Evolutionary conservation across 2,329 filamentous ascomycete species (phyloP).

Genomic region (Immersiporthe knoxdaviesiana): DNA sequence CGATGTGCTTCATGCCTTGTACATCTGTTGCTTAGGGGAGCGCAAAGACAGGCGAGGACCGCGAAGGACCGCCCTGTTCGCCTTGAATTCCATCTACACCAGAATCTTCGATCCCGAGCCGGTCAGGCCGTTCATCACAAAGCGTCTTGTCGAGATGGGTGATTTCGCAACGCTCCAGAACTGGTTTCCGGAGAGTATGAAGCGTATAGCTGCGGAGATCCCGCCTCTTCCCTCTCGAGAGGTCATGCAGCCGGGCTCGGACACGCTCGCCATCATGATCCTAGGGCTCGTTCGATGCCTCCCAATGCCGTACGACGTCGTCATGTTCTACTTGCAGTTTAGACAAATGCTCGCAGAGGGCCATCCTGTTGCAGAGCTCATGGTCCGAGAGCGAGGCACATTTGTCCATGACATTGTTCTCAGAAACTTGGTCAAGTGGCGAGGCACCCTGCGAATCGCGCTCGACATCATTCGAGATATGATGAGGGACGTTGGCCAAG

Average conservation of each 20-base stretch:
- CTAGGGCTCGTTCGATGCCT: constrained; percentile 49
- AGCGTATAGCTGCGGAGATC: constrained; percentile 29
- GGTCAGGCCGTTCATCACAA: constrained; percentile 44
- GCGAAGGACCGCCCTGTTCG: constrained; percentile 42
- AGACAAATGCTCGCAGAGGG: constrained; percentile 44
- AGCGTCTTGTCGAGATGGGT: constrained; percentile 30
- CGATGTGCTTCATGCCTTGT: constrained; percentile 57
- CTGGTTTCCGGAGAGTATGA: constrained; percentile 25
- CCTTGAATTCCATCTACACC: constrained; percentile 54
- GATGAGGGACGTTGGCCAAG: constrained; percentile 44
- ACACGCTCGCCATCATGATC: constrained; percentile 52
- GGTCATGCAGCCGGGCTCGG: constrained; percentile 41
- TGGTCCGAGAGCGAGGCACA: constrained; percentile 47
- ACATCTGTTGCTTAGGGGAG: constrained; percentile 49
- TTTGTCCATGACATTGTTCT: constrained; percentile 56
- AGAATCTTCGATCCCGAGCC: constrained; percentile 52
- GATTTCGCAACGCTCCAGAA: constrained; percentile 11
- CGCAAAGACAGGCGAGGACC: constrained; percentile 35
- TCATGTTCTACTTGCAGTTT: constrained; percentile 53
- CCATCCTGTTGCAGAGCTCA: constrained; percentile 40
- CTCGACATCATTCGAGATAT: constrained; percentile 56
- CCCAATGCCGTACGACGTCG: constrained; percentile 44
- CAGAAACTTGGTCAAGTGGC: constrained; percentile 49
- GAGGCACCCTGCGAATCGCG: constrained; percentile 46
- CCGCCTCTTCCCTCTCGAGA: constrained; percentile 28